Evolutionary conservation across 1,139 yeast genomes (phyloP).

Genomic region (Saccharomyces pastorianus): DNA sequence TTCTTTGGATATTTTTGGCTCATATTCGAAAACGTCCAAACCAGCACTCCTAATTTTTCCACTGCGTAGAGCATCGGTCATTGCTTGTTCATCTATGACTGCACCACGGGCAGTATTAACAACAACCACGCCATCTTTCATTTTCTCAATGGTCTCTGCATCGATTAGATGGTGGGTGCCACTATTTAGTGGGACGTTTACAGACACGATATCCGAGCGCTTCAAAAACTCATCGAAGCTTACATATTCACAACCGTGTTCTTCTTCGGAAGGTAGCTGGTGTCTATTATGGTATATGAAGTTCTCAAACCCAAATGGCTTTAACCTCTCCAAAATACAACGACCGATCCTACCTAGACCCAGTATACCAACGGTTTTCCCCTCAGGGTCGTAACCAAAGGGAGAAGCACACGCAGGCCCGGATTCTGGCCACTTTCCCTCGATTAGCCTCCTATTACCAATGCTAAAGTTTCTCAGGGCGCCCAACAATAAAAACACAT

Average conservation of each 20-base stretch:
- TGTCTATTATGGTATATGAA: slow-evolving; percentile 56
- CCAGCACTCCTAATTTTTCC: slow-evolving; percentile 73
- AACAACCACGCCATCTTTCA: slow-evolving; percentile 58
- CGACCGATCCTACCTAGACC: slow-evolving; percentile 79
- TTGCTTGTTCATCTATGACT: slow-evolving; percentile 57
- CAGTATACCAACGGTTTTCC: slow-evolving; percentile 54
- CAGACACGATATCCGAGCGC: slow-evolving; percentile 49
- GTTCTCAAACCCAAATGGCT: slow-evolving; percentile 58
- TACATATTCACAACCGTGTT: slow-evolving; percentile 47
- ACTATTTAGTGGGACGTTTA: slow-evolving; percentile 54
- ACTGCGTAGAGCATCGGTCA: slow-evolving; percentile 51
- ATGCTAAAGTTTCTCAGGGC: slow-evolving; percentile 58
- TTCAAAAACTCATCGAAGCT: slow-evolving; percentile 48
- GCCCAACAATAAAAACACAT: slow-evolving; percentile 55
- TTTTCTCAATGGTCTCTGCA: slow-evolving; percentile 43
- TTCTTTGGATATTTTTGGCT: slow-evolving; percentile 62
- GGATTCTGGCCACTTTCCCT: slow-evolving; percentile 52
- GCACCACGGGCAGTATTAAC: slow-evolving; percentile 72
- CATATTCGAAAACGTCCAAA: slow-evolving; percentile 76
- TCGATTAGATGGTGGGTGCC: slow-evolving; percentile 54
- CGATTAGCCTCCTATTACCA: slow-evolving; percentile 41
- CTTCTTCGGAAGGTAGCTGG: slow-evolving; percentile 46
- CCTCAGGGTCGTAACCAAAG: slow-evolving; percentile 55
- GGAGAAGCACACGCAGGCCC: slow-evolving; percentile 38
- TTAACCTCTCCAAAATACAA: slow-evolving; percentile 52